Evolutionary conservation across 345 rosid species (phyloP), one percentile per base, ranked within the genome.

Genomic region (Brassica cretica): DNA sequence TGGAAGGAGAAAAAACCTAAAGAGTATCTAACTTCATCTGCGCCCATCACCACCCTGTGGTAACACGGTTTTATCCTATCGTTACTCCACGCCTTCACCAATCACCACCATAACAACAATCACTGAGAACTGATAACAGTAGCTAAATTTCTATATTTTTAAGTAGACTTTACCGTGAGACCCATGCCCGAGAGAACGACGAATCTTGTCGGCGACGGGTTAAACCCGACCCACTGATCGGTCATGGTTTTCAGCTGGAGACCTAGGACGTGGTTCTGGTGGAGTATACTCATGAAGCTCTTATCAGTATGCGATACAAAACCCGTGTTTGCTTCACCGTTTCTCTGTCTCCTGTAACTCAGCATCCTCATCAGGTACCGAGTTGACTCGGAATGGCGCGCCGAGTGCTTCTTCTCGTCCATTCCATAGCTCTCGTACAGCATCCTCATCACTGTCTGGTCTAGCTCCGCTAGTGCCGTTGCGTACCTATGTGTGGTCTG

Each of bases 51-150:
- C 8, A 90, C 95, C 68, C 87, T 66, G 72, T 90, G 92, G 74
- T 83, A 86, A 59, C 87, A 81, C 5, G 92, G 64, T 51, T 75
- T 78, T 62, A 90, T 82, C 69, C 91, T 82, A 73, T 86, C 88
- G 62, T 88, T 90, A 81, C 89, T 88, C 95, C 92, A 90, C 9
- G 89, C 94, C 94, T 89, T 32, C 9, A 30, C 5, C 61, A 66
- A 18, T 9, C 51, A 37, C 14, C 67, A 29, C 61, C 6, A 49
- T 6, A 53, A 70, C 14, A 18, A n/a, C 12, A 1, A 14, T 15
- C 27, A 59, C 3, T 10, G 1, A 64, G 4, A 8, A 33, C 8
- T 8, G 4, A 16, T 8, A 60, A 1, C 27, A 64, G 0, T 64
- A 15, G 67, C 68, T 60, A 5, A 11, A 11, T 7, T 21, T 21